These are phyloP conservation scores for Cubamyces lactineus DNA, from an alignment of 768 basidiomycete genomes.

Conservation along the genomic window DNA sequence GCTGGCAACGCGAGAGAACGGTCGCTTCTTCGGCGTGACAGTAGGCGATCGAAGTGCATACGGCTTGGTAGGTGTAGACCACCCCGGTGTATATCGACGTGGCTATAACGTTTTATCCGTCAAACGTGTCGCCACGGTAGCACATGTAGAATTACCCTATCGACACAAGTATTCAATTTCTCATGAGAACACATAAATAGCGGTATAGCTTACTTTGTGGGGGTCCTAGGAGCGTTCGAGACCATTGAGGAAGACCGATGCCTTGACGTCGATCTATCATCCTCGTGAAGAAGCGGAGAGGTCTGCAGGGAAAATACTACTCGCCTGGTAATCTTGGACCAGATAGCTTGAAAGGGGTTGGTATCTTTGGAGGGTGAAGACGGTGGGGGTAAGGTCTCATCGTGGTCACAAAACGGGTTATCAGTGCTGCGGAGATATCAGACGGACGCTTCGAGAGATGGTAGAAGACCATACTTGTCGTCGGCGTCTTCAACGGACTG, in stretches of 20 bases:
- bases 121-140: too few relatives aligned
- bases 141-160: background rate
- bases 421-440: background rate
- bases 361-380: constrained; percentile 11
- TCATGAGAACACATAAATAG: background rate
- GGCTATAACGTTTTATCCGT: background rate
- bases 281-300: too few relatives aligned
- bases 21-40: constrained; percentile 5
- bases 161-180: background rate
- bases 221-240: constrained; percentile 11
- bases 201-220: constrained; percentile 5
- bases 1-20: background rate
- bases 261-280: constrained; percentile 9
- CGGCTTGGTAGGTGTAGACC: constrained; percentile 3
- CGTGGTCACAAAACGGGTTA: background rate
- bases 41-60: constrained; percentile 2
- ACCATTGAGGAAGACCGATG: constrained; percentile 14
- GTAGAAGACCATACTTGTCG: background rate
- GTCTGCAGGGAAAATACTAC: background rate
- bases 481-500: constrained; percentile 15
- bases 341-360: constrained; percentile 26
- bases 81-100: constrained; percentile 1
- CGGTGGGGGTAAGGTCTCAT: background rate
- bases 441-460: background rate
- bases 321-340: constrained; percentile 24